These are phyloP conservation scores for Cyclocybe cylindracea DNA, from an alignment of 768 basidiomycete species.

Conservation along the genomic window DNA sequence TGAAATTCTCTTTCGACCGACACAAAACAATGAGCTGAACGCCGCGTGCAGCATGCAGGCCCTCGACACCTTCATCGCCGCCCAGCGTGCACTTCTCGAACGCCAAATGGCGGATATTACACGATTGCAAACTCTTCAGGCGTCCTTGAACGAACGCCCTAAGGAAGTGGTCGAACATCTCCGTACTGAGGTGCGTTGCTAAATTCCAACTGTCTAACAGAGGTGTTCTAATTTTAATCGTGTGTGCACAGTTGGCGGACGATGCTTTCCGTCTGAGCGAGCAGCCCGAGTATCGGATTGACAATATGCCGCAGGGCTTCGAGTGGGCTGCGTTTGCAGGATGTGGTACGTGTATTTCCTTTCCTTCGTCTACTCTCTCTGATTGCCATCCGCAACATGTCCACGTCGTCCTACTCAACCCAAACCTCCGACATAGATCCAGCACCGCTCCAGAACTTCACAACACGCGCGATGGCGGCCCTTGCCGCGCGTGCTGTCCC, in stretches of 20 bases:
- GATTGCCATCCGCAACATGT: too few species aligned
- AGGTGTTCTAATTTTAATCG: neutral
- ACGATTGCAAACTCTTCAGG: constrained; percentile 40
- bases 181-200: constrained; percentile 32
- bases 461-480: constrained; percentile 33
- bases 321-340: constrained; percentile 64
- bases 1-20: too few species aligned
- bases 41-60: constrained; percentile 40
- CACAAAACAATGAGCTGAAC: too few species aligned
- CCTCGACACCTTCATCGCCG: constrained; percentile 64
- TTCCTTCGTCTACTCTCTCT: neutral
- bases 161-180: constrained; percentile 12
- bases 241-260: constrained; percentile 23
- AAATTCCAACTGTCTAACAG: neutral
- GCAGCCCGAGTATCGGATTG: constrained; percentile 42
- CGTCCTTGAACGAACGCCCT: constrained; percentile 13
- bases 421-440: constrained; percentile 43
- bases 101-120: constrained; percentile 66
- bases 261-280: constrained; percentile 44
- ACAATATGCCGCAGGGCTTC: constrained; percentile 44
- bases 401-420: neutral
- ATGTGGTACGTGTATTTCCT: constrained; percentile 43
- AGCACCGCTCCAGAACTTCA: constrained; percentile 49
- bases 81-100: constrained; percentile 59
- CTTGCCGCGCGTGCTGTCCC: constrained; percentile 40